A percentile compares a stretch with the other conserved stretches of the same genome.
These are phyloP conservation scores for Gossypium herbaceum DNA, from an alignment of 345 rosid species.

Conservation along the genomic window DNA sequence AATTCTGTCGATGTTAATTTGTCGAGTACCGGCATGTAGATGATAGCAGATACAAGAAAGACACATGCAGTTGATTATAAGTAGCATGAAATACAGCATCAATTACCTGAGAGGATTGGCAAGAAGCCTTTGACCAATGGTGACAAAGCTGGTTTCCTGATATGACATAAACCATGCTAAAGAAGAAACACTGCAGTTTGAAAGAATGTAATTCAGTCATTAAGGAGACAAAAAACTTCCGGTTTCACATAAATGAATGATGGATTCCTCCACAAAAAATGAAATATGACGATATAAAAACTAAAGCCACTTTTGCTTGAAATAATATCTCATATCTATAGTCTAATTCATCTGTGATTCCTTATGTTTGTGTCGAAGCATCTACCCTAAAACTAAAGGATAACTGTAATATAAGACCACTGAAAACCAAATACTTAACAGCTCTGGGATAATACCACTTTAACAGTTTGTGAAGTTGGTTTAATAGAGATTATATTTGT, in stretches of 20 bases:
- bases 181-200: constrained; percentile 80
- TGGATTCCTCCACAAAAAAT: constrained; percentile 2
- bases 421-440: neutral
- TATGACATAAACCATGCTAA: constrained; percentile 99
- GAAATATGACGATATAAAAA: neutral
- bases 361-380: neutral
- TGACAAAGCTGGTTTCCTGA: constrained; percentile 95
- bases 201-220: constrained; percentile 11
- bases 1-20: neutral
- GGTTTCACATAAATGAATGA: neutral
- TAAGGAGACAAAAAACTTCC: neutral
- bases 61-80: neutral
- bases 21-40: neutral
- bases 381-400: neutral
- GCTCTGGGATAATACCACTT: neutral
- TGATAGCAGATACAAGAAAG: neutral
- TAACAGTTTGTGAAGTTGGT: neutral
- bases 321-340: neutral
- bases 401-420: neutral
- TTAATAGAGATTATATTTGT: neutral
- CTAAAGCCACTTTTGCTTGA: neutral
- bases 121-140: constrained; percentile 93
- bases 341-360: neutral
- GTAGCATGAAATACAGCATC: neutral
- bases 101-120: constrained; percentile 87